These are phyloP conservation scores for Dactylonectria macrodidyma DNA, from an alignment of 2,329 filamentous ascomycete species.

Conservation along the genomic window DNA sequence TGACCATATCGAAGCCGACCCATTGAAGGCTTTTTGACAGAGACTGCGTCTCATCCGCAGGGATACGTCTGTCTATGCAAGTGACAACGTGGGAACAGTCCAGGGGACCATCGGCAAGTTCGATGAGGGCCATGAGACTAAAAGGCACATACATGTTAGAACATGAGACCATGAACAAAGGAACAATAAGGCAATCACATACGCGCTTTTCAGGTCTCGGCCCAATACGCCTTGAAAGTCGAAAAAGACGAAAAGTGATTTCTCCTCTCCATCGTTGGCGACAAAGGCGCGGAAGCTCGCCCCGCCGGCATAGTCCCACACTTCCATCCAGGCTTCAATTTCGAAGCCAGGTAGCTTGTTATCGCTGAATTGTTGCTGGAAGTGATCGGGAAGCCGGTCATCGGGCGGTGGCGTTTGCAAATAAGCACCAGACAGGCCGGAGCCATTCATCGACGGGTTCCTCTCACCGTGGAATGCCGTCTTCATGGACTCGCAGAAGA, in stretches of 20 bases:
- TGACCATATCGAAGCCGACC: conserved; percentile 91
- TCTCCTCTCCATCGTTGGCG: conserved; percentile 77
- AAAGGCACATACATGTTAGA: conserved; percentile 29
- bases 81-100: conserved; percentile 84
- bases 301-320: conserved; percentile 89
- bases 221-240: conserved; percentile 77
- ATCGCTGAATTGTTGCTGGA: conserved; percentile 50
- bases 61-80: conserved; percentile 82
- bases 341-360: conserved; percentile 50
- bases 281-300: conserved; percentile 90
- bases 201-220: conserved; percentile 90
- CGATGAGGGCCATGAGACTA: conserved; percentile 90
- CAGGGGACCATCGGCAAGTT: conserved; percentile 84
- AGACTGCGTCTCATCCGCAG: conserved; percentile 73
- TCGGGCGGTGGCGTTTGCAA: conserved; percentile 69
- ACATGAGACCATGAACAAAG: neutral
- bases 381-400: conserved; percentile 57
- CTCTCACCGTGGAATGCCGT: conserved; percentile 97
- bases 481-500: conserved; percentile 97
- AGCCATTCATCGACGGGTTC: conserved; percentile 82
- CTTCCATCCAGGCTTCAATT: conserved; percentile 78
- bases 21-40: conserved; percentile 89
- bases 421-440: conserved; percentile 86
- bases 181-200: conserved; percentile 55
- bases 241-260: conserved; percentile 90